A percentile compares a stretch with the other conserved stretches of the same genome.
Conservation (phyloP, 371 early-diverging fungal species). For the Mucor piriformis region DNA sequence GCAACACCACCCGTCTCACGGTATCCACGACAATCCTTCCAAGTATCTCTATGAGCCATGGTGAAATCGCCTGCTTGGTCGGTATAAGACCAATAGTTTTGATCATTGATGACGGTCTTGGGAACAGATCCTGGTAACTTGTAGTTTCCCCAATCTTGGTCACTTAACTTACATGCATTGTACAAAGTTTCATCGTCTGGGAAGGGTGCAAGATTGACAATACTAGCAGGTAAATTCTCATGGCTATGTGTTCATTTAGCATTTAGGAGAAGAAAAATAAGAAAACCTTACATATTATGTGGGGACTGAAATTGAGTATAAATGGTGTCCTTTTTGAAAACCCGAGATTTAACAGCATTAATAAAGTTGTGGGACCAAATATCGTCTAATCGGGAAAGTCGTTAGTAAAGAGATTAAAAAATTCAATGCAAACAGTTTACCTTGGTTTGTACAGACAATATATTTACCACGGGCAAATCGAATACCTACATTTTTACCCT, state of each 20-base stretch:
- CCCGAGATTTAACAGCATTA: constrained; percentile 48
- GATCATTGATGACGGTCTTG: constrained; percentile 20
- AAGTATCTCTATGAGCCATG: constrained; percentile 50
- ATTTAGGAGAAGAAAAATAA: neutral
- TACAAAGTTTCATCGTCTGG: constrained; percentile 43
- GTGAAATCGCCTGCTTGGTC: constrained; percentile 55
- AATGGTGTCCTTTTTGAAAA: constrained; percentile 38
- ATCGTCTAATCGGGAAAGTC: constrained; percentile 48
- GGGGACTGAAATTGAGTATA: constrained; percentile 44
- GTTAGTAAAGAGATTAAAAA: neutral
- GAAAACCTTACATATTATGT: constrained; percentile 48
- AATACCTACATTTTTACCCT: constrained; percentile 52
- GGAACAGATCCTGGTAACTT: constrained; percentile 19
- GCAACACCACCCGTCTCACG: constrained; percentile 49
- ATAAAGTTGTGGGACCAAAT: constrained; percentile 54
- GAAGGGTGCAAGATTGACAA: constrained; percentile 39
- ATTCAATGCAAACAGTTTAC: constrained; percentile 28
- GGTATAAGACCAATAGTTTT: constrained; percentile 30
- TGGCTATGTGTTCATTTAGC: too few relatives aligned
- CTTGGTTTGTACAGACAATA: constrained; percentile 51
- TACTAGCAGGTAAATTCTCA: constrained; percentile 43
- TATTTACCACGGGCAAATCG: constrained; percentile 52
- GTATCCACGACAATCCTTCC: constrained; percentile 43
- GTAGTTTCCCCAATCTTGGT: constrained; percentile 45
- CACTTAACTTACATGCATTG: constrained; percentile 34